Conservation (phyloP, 352 stramenopile species). For the Phytophthora meadii region DNA sequence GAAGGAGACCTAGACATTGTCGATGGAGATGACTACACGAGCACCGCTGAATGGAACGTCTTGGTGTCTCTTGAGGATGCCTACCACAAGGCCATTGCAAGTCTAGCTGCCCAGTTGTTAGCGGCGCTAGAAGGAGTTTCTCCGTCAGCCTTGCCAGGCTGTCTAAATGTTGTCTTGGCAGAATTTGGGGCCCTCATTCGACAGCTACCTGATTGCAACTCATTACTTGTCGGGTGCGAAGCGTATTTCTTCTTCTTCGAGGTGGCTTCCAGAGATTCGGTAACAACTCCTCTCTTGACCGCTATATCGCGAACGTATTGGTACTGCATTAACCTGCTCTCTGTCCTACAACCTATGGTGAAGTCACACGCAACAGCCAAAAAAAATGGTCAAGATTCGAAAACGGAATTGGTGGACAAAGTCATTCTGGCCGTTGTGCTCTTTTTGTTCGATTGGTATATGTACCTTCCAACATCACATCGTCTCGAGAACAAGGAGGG, state of each 20-base stretch:
- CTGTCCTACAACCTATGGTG: constrained; percentile 37
- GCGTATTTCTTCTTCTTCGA: constrained; percentile 81
- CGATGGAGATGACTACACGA: constrained; percentile 27
- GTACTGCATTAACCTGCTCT: constrained; percentile 59
- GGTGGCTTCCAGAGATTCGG: constrained; percentile 49
- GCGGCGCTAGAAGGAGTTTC: constrained; percentile 20
- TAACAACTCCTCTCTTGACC: constrained; percentile 64
- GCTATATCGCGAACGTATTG: constrained; percentile 65
- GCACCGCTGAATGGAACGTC: constrained; percentile 32
- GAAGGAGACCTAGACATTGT: constrained; percentile 2
- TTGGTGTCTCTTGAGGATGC: constrained; percentile 42
- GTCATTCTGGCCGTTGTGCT: constrained; percentile 59
- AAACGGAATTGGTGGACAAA: constrained; percentile 39
- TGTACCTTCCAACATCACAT: constrained; percentile 77
- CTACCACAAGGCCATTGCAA: constrained; percentile 41
- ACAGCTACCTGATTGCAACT: constrained; percentile 68
- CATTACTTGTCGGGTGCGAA: constrained; percentile 56
- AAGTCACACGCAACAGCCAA: constrained; percentile 4
- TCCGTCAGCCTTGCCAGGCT: constrained; percentile 7
- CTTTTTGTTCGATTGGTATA: constrained; percentile 78
- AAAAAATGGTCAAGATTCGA: constrained; percentile 14
- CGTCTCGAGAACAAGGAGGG: constrained; percentile 19
- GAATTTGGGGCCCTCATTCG: constrained; percentile 48
- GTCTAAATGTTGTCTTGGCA: constrained; percentile 27
- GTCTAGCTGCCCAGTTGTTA: constrained; percentile 29